Evolutionary conservation across 2,329 filamentous ascomycete species (phyloP).

Genomic region (Botrytis squamosa): DNA sequence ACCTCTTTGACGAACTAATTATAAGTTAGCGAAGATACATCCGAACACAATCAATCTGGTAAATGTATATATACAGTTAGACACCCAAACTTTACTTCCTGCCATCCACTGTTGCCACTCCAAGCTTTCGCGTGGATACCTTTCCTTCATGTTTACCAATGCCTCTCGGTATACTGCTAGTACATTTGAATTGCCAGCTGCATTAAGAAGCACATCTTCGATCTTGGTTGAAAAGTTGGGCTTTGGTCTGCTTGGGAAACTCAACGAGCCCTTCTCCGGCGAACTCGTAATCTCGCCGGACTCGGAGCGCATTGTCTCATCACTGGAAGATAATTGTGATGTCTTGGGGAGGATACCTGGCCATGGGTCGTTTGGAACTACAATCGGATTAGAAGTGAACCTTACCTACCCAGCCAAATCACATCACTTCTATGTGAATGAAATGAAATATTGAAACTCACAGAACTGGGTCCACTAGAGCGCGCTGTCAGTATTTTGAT

Average conservation of each 20-base stretch:
- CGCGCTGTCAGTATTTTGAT: background rate
- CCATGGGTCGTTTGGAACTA: slow-evolving; percentile 10
- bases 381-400: background rate
- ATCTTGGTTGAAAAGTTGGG: background rate
- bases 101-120: slow-evolving; percentile 24
- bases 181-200: background rate
- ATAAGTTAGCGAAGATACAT: background rate
- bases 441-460: background rate
- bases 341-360: background rate
- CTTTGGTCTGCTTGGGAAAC: background rate
- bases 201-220: slow-evolving; percentile 1
- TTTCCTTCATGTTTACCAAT: background rate
- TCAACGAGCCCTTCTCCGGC: background rate
- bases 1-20: background rate
- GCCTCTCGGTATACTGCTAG: background rate
- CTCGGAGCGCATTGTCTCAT: background rate
- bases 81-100: slow-evolving; percentile 22
- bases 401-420: background rate
- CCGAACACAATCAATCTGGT: too few species aligned
- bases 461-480: slow-evolving; percentile 3
- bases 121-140: slow-evolving; percentile 15
- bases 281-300: slow-evolving; percentile 7
- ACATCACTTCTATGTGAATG: background rate
- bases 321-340: background rate
- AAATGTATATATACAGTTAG: slow-evolving; percentile 23